These are phyloP conservation scores for Aspergillus awamori DNA, from an alignment of 2,329 filamentous ascomycete genomes.

Conservation along the genomic window DNA sequence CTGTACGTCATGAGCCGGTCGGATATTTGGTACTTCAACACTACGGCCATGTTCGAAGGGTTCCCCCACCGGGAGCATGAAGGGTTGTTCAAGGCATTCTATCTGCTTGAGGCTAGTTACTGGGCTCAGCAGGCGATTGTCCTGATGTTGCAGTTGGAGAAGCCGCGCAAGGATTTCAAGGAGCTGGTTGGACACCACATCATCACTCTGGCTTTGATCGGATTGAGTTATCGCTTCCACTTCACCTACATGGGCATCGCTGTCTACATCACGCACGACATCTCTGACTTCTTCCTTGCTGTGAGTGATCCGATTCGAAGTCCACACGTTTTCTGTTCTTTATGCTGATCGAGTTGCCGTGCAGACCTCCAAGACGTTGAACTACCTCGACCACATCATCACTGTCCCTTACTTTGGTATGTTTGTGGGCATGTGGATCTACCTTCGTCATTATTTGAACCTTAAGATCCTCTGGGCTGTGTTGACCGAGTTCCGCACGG, in stretches of 20 bases:
- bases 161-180: slow-evolving; percentile 91
- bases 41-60: slow-evolving; percentile 81
- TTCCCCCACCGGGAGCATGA: slow-evolving; percentile 85
- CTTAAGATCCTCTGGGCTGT: slow-evolving; percentile 52
- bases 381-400: slow-evolving; percentile 80
- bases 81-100: slow-evolving; percentile 88
- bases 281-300: slow-evolving; percentile 93
- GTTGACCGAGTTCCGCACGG: slow-evolving; percentile 51
- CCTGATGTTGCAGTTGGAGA: slow-evolving; percentile 82
- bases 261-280: slow-evolving; percentile 92
- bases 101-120: slow-evolving; percentile 90
- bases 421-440: slow-evolving; percentile 84
- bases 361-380: slow-evolving; percentile 85
- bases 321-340: background rate
- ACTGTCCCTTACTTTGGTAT: slow-evolving; percentile 82
- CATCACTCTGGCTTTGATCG: slow-evolving; percentile 82
- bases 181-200: slow-evolving; percentile 91
- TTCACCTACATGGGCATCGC: slow-evolving; percentile 94
- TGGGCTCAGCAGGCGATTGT: slow-evolving; percentile 96
- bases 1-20: slow-evolving; percentile 88
- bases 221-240: slow-evolving; percentile 88
- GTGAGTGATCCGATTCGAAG: slow-evolving; percentile 49
- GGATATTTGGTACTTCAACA: slow-evolving; percentile 97
- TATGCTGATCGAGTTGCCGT: background rate
- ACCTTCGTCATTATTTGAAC: slow-evolving; percentile 75